Conservation (phyloP, 2,329 filamentous ascomycete genomes). For the Penicillium sp. region DNA sequence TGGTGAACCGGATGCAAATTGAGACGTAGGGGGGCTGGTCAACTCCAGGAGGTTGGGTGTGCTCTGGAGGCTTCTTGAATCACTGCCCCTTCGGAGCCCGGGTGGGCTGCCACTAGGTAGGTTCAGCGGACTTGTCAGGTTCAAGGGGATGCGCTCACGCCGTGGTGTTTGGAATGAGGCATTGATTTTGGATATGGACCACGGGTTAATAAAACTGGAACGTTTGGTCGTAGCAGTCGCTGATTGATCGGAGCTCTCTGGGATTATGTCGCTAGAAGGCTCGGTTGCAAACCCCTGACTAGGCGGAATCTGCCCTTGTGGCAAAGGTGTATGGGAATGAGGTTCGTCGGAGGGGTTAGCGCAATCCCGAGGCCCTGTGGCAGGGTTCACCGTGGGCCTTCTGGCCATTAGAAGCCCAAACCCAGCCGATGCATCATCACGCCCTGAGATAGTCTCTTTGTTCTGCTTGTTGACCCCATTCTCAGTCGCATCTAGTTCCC, state of each 20-base stretch:
- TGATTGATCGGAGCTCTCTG: neutral
- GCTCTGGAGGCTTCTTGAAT: neutral
- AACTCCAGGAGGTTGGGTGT: slow-evolving; percentile 2
- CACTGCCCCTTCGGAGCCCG: neutral
- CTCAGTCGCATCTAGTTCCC: slow-evolving; percentile 19
- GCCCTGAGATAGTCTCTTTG: neutral
- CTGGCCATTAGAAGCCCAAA: slow-evolving; percentile 19
- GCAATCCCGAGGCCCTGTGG: neutral
- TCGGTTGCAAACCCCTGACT: neutral
- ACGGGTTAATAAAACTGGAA: slow-evolving; percentile 13
- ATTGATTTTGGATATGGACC: slow-evolving; percentile 17
- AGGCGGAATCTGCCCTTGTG: neutral
- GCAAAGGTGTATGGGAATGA: neutral
- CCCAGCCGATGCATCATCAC: accelerated
- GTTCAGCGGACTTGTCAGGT: neutral
- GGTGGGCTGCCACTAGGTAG: neutral
- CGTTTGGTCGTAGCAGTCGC: neutral
- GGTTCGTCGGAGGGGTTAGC: neutral
- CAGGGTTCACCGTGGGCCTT: neutral
- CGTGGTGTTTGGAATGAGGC: slow-evolving; percentile 14
- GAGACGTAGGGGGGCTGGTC: slow-evolving; percentile 1
- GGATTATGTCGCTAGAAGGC: neutral
- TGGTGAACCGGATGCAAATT: slow-evolving; percentile 10
- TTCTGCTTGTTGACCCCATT: neutral
- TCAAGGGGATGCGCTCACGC: neutral